These are phyloP conservation scores for Tetragonia tetragonoides DNA, from an alignment of 148 eudicot genomes.

Conservation along the genomic window DNA sequence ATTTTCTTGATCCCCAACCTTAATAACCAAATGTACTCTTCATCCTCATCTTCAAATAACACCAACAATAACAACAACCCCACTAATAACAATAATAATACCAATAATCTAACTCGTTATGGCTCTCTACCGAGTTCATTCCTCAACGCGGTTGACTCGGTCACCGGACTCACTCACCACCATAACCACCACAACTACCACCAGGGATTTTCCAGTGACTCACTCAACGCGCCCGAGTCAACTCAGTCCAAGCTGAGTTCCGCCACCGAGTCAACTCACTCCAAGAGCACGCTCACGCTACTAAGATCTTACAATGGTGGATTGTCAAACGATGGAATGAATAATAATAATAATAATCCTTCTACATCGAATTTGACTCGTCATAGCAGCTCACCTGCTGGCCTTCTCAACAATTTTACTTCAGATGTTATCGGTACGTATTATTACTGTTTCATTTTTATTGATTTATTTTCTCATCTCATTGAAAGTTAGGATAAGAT, in stretches of 20 bases:
- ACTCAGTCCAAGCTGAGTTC: neutral
- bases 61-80: neutral
- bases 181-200: neutral
- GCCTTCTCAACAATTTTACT: conserved; percentile 31
- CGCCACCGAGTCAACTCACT: neutral
- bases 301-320: conserved; percentile 8
- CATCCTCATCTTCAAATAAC: neutral
- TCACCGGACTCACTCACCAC: conserved; percentile 13
- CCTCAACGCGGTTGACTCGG: conserved; percentile 37
- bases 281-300: neutral
- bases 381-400: conserved; percentile 54
- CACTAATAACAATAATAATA: neutral
- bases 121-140: conserved; percentile 47
- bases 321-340: neutral
- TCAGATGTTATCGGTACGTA: conserved; percentile 30
- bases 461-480: no score
- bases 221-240: no score
- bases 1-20: no score
- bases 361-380: conserved; percentile 30
- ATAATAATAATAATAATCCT: neutral
- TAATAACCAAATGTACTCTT: neutral
- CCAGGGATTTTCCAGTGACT: no score
- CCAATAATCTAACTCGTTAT: conserved; percentile 33
- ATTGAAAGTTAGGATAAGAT: no score
- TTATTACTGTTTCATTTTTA: neutral